Base-by-base conservation (phyloP, 768 basidiomycete genomes). In the Suillus ampliporus region DNA sequence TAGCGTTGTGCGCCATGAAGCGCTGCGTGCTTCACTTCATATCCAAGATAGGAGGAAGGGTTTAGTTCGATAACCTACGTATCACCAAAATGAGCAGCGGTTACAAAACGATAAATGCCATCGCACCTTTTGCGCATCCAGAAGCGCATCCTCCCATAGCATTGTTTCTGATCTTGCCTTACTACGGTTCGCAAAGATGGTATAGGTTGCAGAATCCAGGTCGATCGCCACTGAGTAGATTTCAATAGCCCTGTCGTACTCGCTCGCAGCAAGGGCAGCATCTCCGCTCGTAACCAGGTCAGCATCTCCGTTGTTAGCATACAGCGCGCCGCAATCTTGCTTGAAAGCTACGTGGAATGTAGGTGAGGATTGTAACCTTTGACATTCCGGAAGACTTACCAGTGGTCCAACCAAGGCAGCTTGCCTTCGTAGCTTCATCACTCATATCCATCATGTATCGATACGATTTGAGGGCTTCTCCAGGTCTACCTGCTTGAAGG, bases 11-110 rank as follows among this genome's bases (percentile, higher is more conserved):
- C 31, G 1, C 31, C 51, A 52, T 52, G 51, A 34, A 52, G 31
- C 11, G 31, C 51, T 52, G 19, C 31, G n/a, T 35, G 31, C 13
- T 52, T 52, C 51, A 35, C 10, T n/a, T 52, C 11, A 1, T 52
- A 52, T 52, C 51, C 51, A 52, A 52, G 19, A 21, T 52, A 52
- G 6, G 51, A 52, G 13, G 31, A 52, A 34, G 51, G 51, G 51
- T n/a, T 35, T 11, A 34, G 51, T 35, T 34, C 19, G 7, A 52
- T 35, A 9, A n/a, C 51, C 51, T 52, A 17, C 15, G 2, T 28
- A 17, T 10, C 17, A 17, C 17, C 26, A 50, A 28, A 28, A 50
- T 50, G 48, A 50, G 28, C 8, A 17, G 28, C 26, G 4, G 8
- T 19, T 9, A 17, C 8, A 10, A 17, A 17, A 17, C 9, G 9